These are phyloP conservation scores for Candida lessepsii DNA, from an alignment of 805 yeast genomes.

Conservation along the genomic window DNA sequence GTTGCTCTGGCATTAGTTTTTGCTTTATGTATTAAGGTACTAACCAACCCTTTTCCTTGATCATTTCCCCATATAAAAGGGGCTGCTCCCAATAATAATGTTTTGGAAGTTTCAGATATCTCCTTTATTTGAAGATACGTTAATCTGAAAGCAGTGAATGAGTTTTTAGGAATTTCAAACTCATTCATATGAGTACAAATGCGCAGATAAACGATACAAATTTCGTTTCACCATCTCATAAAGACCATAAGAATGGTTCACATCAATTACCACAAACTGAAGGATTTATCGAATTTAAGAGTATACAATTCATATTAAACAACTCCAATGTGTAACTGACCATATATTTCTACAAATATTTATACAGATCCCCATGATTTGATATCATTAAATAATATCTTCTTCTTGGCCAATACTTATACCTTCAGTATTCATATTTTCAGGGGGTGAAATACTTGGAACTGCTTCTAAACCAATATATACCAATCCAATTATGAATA, in stretches of 20 bases:
- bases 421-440: slow-evolving; percentile 63
- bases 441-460: slow-evolving; percentile 77
- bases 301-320: too few relatives aligned
- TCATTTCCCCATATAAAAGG: slow-evolving; percentile 57
- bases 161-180: slow-evolving; percentile 41
- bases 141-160: slow-evolving; percentile 63
- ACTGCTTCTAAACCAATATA: slow-evolving; percentile 66
- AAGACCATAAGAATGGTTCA: too few relatives aligned
- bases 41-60: slow-evolving; percentile 24
- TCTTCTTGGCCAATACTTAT: slow-evolving; percentile 40
- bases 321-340: too few relatives aligned
- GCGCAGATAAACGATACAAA: not conserved
- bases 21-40: slow-evolving; percentile 14
- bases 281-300: too few relatives aligned
- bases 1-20: slow-evolving; percentile 15
- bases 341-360: too few relatives aligned
- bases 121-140: slow-evolving; percentile 50
- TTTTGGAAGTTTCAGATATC: slow-evolving; percentile 47
- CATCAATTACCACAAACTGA: too few relatives aligned
- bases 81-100: slow-evolving; percentile 53
- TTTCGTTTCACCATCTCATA: too few relatives aligned
- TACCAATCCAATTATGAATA: slow-evolving; percentile 59
- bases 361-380: too few relatives aligned
- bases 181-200: slow-evolving; percentile 7
- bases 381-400: slow-evolving; percentile 36